A percentile compares a stretch with the other conserved stretches of the same genome.
These are phyloP conservation scores for Xylaria intraflava DNA, from an alignment of 495 filamentous ascomycete species.

Conservation along the genomic window DNA sequence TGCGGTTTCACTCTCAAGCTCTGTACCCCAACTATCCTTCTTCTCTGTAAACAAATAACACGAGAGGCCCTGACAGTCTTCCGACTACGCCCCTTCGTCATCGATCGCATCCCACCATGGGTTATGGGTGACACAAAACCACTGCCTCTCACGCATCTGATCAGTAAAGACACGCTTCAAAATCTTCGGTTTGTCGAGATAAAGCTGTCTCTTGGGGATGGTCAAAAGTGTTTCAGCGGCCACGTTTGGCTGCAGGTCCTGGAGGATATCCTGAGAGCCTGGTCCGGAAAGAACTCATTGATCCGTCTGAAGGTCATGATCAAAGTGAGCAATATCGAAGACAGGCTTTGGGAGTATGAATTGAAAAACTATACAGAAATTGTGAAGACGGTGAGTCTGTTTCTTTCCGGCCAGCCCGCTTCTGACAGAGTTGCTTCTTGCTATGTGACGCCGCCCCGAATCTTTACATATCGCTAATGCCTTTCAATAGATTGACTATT, in stretches of 20 bases:
- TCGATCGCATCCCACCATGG: conserved; percentile 35
- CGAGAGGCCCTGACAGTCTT: conserved; percentile 25
- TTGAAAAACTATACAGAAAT: conserved; percentile 17
- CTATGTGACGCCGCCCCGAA: background rate
- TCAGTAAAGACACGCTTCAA: conserved; percentile 25
- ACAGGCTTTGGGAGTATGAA: conserved; percentile 20
- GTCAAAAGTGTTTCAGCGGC: conserved; percentile 19
- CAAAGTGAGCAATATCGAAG: conserved; percentile 19
- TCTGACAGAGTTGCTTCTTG: background rate
- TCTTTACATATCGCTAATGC: background rate
- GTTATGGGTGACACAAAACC: conserved; percentile 21
- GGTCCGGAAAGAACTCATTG: conserved; percentile 22
- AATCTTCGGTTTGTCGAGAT: conserved; percentile 27
- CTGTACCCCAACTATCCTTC: conserved; percentile 26
- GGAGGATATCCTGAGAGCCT: conserved; percentile 18
- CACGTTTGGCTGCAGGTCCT: conserved; percentile 24
- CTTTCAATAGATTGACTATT: conserved; percentile 14
- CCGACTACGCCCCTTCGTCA: conserved; percentile 18
- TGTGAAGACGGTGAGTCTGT: conserved; percentile 12
- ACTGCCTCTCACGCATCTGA: conserved; percentile 23
- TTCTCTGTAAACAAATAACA: conserved; percentile 33
- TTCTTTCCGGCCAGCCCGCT: background rate
- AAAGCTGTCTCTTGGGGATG: conserved; percentile 26
- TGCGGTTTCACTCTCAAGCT: conserved; percentile 10
- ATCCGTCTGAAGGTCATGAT: conserved; percentile 26